Evolutionary conservation across 257 asterid genomes (phyloP).

Genomic region (Ocimum tenuiflorum): DNA sequence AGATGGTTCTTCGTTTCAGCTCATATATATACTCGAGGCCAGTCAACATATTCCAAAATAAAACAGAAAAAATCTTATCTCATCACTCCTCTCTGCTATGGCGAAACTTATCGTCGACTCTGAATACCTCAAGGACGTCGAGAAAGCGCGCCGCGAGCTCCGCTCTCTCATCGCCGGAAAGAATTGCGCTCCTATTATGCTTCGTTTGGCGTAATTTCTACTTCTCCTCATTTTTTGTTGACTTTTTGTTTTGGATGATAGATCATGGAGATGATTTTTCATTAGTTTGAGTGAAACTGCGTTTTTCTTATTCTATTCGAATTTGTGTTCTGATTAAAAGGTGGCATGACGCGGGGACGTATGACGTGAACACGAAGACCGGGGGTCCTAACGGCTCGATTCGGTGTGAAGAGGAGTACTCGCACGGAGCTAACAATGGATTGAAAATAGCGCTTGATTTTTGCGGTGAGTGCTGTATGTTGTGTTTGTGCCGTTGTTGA

Average conservation of each 20-base stretch:
- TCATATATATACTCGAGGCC: conserved; percentile 22
- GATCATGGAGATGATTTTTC: neutral
- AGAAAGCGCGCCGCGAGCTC: conserved; percentile 83
- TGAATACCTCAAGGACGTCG: conserved; percentile 70
- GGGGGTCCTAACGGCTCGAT: conserved; percentile 96
- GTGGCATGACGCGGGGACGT: conserved; percentile 99
- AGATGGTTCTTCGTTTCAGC: no score
- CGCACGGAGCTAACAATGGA: conserved; percentile 74
- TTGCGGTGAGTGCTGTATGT: conserved; percentile 48
- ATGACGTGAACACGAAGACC: conserved; percentile 68
- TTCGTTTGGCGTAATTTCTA: conserved; percentile 77
- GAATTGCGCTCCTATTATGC: conserved; percentile 94
- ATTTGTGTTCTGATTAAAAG: conserved; percentile 28
- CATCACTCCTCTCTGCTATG: conserved; percentile 38
- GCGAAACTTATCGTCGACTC: conserved; percentile 70
- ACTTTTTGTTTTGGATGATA: neutral
- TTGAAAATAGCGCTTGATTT: conserved; percentile 81
- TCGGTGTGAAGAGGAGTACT: conserved; percentile 65
- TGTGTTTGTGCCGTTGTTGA: neutral
- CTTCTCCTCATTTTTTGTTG: neutral
- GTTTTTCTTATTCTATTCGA: no score
- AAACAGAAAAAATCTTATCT: conserved; percentile 8
- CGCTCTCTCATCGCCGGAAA: conserved; percentile 79
- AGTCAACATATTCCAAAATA: conserved; percentile 18
- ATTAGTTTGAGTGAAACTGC: neutral